phyloP scores from a whole-genome alignment of 345 rosid species.

The Moricandia moricandioides region DNA sequence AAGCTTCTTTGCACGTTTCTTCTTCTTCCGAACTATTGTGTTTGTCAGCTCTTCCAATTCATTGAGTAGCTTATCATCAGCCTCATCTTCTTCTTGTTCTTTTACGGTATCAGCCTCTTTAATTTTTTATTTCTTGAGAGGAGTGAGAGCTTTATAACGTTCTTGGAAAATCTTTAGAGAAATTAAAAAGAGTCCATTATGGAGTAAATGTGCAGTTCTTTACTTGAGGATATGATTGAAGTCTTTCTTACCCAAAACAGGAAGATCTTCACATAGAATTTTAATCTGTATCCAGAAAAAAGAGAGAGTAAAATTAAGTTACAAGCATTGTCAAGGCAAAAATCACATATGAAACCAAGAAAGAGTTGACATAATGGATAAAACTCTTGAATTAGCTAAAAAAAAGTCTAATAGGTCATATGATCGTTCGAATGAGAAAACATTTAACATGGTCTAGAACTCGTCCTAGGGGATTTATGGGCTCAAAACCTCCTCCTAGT shows the following conservation, averaged over 20 bases:
- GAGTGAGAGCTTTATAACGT: constrained; percentile 51
- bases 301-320: no score
- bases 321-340: no score
- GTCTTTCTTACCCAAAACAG: constrained; percentile 90
- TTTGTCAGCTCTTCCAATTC: constrained; percentile 86
- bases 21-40: constrained; percentile 74
- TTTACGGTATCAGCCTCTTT: constrained; percentile 38
- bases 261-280: constrained; percentile 81
- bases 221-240: constrained; percentile 89
- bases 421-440: no score
- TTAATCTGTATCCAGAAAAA: constrained; percentile 51
- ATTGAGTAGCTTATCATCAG: constrained; percentile 77
- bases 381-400: no score
- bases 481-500: no score
- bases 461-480: no score
- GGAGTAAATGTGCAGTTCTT: constrained; percentile 24
- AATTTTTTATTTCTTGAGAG: constrained; percentile 51
- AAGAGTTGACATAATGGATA: no score
- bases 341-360: no score
- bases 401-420: no score
- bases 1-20: constrained; percentile 73
- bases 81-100: constrained; percentile 60
- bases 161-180: not conserved
- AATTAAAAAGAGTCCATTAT: not conserved
- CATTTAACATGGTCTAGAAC: no score